Percentiles rank a stretch among this genome's conserved stretches.
These are phyloP conservation scores for Cyathus striatus DNA, from an alignment of 768 basidiomycete genomes.

Conservation along the genomic window DNA sequence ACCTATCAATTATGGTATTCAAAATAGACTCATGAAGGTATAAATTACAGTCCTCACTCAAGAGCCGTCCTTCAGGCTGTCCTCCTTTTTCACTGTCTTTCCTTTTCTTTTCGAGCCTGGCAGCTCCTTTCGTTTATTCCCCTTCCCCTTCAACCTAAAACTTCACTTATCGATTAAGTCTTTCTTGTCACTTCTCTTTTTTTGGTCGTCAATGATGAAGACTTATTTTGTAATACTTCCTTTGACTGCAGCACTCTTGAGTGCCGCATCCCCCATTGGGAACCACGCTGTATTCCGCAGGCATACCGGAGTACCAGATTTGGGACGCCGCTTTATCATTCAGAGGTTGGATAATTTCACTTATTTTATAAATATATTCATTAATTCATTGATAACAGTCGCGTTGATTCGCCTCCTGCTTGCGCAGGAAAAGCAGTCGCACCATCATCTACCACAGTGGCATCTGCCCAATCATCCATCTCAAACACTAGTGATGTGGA, in stretches of 20 bases:
- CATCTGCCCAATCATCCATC: slow-evolving; percentile 9
- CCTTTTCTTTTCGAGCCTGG: slow-evolving; percentile 25
- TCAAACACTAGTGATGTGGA: too few species aligned
- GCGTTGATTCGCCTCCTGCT: slow-evolving; percentile 24
- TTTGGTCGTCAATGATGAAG: slow-evolving; percentile 21
- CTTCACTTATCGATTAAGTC: slow-evolving; percentile 8
- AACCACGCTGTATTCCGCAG: slow-evolving; percentile 26
- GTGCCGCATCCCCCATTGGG: slow-evolving; percentile 25
- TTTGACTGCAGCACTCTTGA: slow-evolving; percentile 20
- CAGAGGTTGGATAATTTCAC: slow-evolving; percentile 19
- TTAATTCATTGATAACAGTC: slow-evolving; percentile 12
- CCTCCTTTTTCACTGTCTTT: slow-evolving; percentile 11
- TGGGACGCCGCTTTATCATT: slow-evolving; percentile 24
- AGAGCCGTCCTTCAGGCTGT: too few species aligned
- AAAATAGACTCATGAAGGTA: too few species aligned
- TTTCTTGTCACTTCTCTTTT: slow-evolving; percentile 5
- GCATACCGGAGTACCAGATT: slow-evolving; percentile 18
- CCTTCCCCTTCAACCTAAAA: slow-evolving; percentile 6
- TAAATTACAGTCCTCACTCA: too few species aligned
- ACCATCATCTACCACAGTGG: slow-evolving; percentile 4
- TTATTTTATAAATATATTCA: background rate
- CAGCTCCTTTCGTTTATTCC: slow-evolving; percentile 19
- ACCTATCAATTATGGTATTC: too few species aligned
- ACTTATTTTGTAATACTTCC: slow-evolving; percentile 18
- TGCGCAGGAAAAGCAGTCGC: slow-evolving; percentile 17